These are phyloP conservation scores for Melocanna baccifera DNA, from an alignment of 176 grass and related monocot species.

Conservation along the genomic window DNA sequence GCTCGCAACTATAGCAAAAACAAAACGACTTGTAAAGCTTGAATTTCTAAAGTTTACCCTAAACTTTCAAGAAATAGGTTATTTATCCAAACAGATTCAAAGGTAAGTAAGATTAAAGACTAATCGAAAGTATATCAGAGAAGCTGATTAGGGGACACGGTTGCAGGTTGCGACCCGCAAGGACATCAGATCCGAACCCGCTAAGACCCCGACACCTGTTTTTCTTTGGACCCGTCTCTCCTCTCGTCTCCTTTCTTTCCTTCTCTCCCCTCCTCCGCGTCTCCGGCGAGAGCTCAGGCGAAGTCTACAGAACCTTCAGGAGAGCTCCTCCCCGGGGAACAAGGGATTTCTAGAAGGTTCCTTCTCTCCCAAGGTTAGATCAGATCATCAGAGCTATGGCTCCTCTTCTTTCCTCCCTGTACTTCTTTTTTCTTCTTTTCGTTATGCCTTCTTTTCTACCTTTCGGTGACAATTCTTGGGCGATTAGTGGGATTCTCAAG, in stretches of 20 bases:
- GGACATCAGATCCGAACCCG: neutral
- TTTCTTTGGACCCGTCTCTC: slow-evolving; percentile 13
- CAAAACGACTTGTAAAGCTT: neutral
- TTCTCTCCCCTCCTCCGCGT: neutral
- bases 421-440: neutral
- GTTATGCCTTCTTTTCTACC: neutral
- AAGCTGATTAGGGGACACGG: neutral
- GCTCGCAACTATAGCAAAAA: too few species aligned
- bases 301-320: neutral
- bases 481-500: neutral
- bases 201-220: neutral
- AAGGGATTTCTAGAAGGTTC: neutral
- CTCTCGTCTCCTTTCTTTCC: neutral
- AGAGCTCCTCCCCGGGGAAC: neutral
- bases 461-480: neutral
- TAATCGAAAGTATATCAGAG: neutral
- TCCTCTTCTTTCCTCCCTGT: neutral
- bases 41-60: neutral
- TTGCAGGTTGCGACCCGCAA: slow-evolving; percentile 42
- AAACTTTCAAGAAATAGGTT: neutral
- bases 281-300: slow-evolving; percentile 26
- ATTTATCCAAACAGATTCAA: neutral
- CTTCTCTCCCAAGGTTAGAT: slow-evolving; percentile 31
- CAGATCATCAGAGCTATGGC: slow-evolving; percentile 8
- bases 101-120: neutral